Evolutionary conservation across 2,329 filamentous ascomycete species (phyloP).

Genomic region (Aspergillus udagawae): DNA sequence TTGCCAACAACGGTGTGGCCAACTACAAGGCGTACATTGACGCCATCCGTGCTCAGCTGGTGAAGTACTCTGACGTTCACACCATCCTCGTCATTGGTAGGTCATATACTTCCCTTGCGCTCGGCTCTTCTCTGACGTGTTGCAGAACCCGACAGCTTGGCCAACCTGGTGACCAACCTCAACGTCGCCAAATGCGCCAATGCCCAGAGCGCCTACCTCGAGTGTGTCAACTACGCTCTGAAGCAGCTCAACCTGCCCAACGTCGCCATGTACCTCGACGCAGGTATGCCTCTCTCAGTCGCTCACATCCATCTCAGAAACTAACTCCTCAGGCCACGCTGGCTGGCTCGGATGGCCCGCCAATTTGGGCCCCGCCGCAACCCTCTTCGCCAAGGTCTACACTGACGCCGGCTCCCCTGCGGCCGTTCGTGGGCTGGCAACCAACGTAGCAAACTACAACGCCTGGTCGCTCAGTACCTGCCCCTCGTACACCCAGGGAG

Average conservation of each 20-base stretch:
- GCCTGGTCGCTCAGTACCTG: constrained; percentile 46
- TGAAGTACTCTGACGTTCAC: constrained; percentile 50
- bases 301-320: background rate
- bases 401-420: constrained; percentile 45
- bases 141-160: constrained; percentile 60
- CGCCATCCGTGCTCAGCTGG: constrained; percentile 50
- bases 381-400: constrained; percentile 47
- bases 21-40: constrained; percentile 55
- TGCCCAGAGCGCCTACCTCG: constrained; percentile 53
- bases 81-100: constrained; percentile 51
- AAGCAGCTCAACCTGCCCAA: constrained; percentile 44
- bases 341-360: constrained; percentile 63
- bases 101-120: constrained; percentile 21
- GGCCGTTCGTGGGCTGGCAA: constrained; percentile 50
- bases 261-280: constrained; percentile 62
- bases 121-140: constrained; percentile 15
- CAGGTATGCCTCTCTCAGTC: constrained; percentile 34
- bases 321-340: constrained; percentile 43
- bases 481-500: constrained; percentile 42
- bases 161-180: constrained; percentile 60
- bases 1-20: constrained; percentile 49
- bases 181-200: constrained; percentile 52
- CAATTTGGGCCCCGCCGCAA: constrained; percentile 52
- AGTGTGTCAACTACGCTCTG: constrained; percentile 14
- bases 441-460: constrained; percentile 59